Conservation (phyloP, 169 alveolate genomes). For the Cryptosporidium parvum region DNA sequence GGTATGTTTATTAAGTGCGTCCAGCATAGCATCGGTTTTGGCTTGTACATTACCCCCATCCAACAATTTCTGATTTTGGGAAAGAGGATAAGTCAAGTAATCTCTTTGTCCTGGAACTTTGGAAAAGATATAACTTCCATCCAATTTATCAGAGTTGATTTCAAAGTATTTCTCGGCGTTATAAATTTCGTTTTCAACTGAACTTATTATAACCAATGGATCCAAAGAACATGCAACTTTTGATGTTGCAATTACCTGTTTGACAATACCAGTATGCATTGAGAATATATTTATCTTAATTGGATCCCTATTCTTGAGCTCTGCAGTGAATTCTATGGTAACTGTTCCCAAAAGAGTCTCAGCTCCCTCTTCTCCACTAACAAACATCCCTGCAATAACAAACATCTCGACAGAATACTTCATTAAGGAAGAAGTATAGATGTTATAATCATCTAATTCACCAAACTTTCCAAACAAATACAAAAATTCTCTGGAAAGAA, state of each 20-base stretch:
- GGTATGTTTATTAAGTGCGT: background rate
- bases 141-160: background rate
- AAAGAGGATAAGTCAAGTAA: constrained; percentile 18
- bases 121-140: background rate
- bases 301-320: background rate
- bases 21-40: background rate
- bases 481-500: constrained; percentile 14
- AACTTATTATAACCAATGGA: constrained; percentile 24
- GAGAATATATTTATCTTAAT: constrained; percentile 10
- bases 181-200: background rate
- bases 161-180: background rate
- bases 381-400: constrained; percentile 43
- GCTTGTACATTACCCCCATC: background rate
- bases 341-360: constrained; percentile 43
- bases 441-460: background rate
- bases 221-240: constrained; percentile 37
- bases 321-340: constrained; percentile 11
- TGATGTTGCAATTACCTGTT: constrained; percentile 23
- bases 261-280: constrained; percentile 28
- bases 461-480: constrained; percentile 17
- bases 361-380: constrained; percentile 15
- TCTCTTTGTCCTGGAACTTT: background rate
- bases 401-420: constrained; percentile 39
- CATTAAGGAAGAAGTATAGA: constrained; percentile 5
- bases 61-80: constrained; percentile 6